Evolutionary conservation across 2,329 filamentous ascomycete species (phyloP).

Genomic region (Sarocladium strictum): DNA sequence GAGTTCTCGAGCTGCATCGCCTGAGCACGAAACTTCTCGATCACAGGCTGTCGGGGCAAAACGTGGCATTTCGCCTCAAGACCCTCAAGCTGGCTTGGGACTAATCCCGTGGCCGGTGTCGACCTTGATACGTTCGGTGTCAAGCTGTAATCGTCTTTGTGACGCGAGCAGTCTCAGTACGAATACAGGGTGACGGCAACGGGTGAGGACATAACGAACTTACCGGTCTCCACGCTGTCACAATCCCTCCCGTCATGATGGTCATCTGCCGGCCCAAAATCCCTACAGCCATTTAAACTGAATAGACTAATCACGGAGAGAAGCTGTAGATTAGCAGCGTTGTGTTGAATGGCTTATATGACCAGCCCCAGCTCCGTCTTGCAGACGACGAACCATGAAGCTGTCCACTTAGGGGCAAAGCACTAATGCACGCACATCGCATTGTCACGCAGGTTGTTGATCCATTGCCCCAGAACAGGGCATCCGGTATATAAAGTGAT

Average conservation of each 20-base stretch:
- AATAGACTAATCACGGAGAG: too few species aligned
- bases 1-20: not conserved
- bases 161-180: too few species aligned
- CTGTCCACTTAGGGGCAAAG: not conserved
- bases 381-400: not conserved
- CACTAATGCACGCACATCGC: not conserved
- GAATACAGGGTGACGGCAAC: too few species aligned
- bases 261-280: too few species aligned
- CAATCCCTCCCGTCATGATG: too few species aligned
- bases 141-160: too few species aligned
- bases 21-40: not conserved
- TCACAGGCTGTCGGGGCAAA: not conserved
- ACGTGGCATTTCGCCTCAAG: constrained; percentile 1
- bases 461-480: not conserved
- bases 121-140: too few species aligned
- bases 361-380: not conserved
- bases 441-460: not conserved
- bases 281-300: too few species aligned
- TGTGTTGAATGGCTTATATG: too few species aligned
- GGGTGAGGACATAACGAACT: too few species aligned
- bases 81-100: not conserved
- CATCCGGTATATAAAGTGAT: not conserved
- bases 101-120: not conserved
- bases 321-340: too few species aligned
- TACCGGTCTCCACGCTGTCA: too few species aligned